Base-by-base conservation (phyloP, 345 rosid genomes). In the Cardamine occulta region DNA sequence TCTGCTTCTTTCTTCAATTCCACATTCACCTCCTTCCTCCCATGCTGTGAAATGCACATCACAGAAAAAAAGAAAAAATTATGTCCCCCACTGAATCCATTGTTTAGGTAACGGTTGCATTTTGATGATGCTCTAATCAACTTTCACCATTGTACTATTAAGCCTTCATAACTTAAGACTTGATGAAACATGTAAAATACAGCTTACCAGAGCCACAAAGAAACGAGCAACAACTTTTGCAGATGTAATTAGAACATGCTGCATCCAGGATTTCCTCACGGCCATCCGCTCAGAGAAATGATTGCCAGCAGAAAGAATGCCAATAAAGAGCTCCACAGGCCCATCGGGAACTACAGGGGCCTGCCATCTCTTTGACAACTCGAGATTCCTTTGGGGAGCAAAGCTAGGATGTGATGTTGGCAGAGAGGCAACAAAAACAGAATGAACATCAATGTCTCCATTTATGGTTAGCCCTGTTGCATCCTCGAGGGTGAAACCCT, bases 201-300 rank as follows among this genome's bases (percentile, higher is more conserved):
- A 34, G 44, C 87, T 72, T 84, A 90, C 98, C 85, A 91, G 63
- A 8, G 98, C 96, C 28, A 94, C 98, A 72, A 94, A 94, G 84
- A 91, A 94, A 56, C 97, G 95, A 76, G 97, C 91, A 24, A 94
- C 97, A 31, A 86, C 97, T 74, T 84, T 84, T 34, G 98, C 86
- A 72, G 98, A 88, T 57, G 83, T 85, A 47, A 94, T 83, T 73
- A 91, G 91, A 31, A 78, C 75, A 79, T 94, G 91, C 78, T 87
- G 97, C 95, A 94, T 90, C 98, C 98, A 94, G 8, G 97, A 84
- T 80, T 85, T 94, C 85, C 98, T 88, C 70, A 87, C 91, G 10
- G 98, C 97, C 98, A 94, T 94, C 65, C 98, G 84, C 83, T 94
- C 98, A 8, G 88, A 82, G 56, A 94, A 93, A 85, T 94, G 97